phyloP scores from a whole-genome alignment of 345 rosid species.

The Mangifera indica region DNA sequence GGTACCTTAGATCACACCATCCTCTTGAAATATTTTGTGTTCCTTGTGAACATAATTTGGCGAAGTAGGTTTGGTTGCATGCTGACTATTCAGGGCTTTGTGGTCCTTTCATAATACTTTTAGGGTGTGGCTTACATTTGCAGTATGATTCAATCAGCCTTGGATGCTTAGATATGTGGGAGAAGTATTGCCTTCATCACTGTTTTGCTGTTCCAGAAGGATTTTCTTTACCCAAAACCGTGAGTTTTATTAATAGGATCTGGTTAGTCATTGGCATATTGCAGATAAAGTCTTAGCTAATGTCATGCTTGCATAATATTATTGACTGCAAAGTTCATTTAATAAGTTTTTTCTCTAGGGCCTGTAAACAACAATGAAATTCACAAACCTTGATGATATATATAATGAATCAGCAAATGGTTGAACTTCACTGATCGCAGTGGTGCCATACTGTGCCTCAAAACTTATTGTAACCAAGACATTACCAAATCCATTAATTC shows the following conservation, averaged over 20 bases:
- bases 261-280: background rate
- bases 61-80: background rate
- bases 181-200: conserved; percentile 59
- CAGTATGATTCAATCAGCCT: conserved; percentile 44
- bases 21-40: background rate
- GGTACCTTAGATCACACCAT: background rate
- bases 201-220: conserved; percentile 78
- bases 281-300: background rate
- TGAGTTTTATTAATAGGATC: conserved; percentile 29
- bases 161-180: conserved; percentile 74
- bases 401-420: background rate
- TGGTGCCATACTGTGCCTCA: conserved; percentile 8
- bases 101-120: background rate
- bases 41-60: background rate
- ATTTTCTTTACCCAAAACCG: conserved; percentile 51
- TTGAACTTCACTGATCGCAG: conserved; percentile 20
- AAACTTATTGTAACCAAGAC: conserved; percentile 1
- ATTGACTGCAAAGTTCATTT: background rate
- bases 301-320: background rate
- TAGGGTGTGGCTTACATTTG: conserved; percentile 65
- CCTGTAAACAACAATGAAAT: conserved; percentile 13
- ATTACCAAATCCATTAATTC: conserved; percentile 10
- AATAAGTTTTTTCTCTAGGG: background rate
- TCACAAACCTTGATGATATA: conserved; percentile 9
- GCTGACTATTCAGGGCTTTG: background rate